Conservation (phyloP, 306 rosid genomes). For the Arachis stenosperma region DNA sequence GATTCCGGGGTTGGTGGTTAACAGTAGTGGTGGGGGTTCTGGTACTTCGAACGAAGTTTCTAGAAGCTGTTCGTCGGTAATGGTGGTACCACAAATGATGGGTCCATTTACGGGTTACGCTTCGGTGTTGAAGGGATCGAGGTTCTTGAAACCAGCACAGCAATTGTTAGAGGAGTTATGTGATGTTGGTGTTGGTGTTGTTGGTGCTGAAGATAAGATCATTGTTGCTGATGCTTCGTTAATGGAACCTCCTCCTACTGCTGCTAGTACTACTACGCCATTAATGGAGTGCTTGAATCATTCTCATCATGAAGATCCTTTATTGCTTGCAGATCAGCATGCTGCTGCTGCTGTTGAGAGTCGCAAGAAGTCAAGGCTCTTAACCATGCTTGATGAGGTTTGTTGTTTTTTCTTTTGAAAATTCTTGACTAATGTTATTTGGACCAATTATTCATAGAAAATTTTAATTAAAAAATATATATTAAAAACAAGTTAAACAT, state of each 20-base stretch:
- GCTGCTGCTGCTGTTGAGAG: conserved; percentile 48
- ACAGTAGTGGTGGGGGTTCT: conserved; percentile 2
- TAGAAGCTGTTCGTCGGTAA: conserved; percentile 16
- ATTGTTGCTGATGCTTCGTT: conserved; percentile 51
- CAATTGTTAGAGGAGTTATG: conserved; percentile 73
- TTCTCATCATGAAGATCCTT: conserved; percentile 39
- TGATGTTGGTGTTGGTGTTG: conserved; percentile 54
- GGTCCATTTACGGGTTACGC: conserved; percentile 87
- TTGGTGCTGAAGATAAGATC: conserved; percentile 41
- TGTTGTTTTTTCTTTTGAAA: neutral
- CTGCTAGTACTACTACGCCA: no score
- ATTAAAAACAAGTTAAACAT: no score
- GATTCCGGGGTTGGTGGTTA: conserved; percentile 41
- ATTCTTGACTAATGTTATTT: no score
- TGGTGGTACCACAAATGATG: conserved; percentile 44
- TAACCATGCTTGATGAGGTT: conserved; percentile 92
- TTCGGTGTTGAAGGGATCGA: conserved; percentile 77
- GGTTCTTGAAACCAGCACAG: conserved; percentile 77
- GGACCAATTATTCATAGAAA: no score
- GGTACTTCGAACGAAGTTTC: conserved; percentile 41
- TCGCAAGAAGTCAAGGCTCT: conserved; percentile 62
- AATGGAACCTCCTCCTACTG: conserved; percentile 50
- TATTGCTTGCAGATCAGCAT: conserved; percentile 28
- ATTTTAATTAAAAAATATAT: no score
- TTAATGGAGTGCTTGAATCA: conserved; percentile 37